phyloP scores from a whole-genome alignment of 1,284 basidiomycete genomes.

The Amylostereum chailletii region DNA sequence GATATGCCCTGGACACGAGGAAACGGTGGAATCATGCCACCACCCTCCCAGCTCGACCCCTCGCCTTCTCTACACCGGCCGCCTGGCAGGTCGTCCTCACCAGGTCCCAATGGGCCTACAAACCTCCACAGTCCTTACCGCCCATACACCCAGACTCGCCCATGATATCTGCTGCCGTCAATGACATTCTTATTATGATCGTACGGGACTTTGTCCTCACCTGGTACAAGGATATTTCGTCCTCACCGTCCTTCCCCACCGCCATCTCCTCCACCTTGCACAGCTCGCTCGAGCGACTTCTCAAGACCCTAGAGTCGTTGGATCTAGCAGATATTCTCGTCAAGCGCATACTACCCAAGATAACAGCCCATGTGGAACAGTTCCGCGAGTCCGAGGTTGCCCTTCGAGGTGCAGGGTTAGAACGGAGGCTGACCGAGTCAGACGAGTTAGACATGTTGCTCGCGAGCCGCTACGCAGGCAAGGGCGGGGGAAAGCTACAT shows the following conservation, averaged over 20 bases:
- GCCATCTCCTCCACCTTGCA: conserved; percentile 77
- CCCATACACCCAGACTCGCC: conserved; percentile 54
- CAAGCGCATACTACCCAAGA: conserved; percentile 74
- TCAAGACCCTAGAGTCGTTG: conserved; percentile 46
- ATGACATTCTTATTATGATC: conserved; percentile 72
- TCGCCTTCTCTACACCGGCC: conserved; percentile 82
- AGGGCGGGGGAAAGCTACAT: conserved; percentile 58
- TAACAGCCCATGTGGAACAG: conserved; percentile 84
- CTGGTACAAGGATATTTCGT: conserved; percentile 82
- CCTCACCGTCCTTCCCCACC: conserved; percentile 80
- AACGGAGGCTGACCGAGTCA: conserved; percentile 73
- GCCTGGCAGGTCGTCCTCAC: conserved; percentile 86
- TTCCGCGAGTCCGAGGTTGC: conserved; percentile 89
- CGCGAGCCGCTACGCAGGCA: conserved; percentile 67
- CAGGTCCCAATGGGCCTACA: conserved; percentile 77
- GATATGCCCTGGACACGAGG: conserved; percentile 45
- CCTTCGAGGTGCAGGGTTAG: conserved; percentile 65
- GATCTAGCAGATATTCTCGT: conserved; percentile 79
- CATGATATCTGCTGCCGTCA: conserved; percentile 57
- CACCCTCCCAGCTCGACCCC: conserved; percentile 50
- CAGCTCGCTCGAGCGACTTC: conserved; percentile 49
- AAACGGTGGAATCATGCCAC: conserved; percentile 26
- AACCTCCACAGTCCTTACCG: conserved; percentile 51
- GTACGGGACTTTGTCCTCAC: conserved; percentile 76
- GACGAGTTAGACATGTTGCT: conserved; percentile 82